Base-by-base conservation (phyloP, 164 flowering plant genomes). In the Dillenia turbinata region DNA sequence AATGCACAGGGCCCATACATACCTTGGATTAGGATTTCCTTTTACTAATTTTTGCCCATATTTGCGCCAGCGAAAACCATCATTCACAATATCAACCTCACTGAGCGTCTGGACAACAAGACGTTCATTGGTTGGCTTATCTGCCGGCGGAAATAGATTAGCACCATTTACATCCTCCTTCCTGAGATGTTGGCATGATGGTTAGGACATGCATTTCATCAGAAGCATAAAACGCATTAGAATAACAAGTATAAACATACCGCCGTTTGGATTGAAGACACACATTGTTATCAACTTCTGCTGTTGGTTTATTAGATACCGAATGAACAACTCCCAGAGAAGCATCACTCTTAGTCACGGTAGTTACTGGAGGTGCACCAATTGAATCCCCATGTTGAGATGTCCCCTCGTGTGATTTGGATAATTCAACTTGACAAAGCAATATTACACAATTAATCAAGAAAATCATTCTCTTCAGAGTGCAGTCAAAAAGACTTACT, bases 21-120 rank as follows among this genome's bases (percentile, higher is more conserved):
- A 85, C 87, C 87, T 79, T n/a, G 87, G 90, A 60, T 85, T 76
- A 9, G 83, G 73, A 74, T 78, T 83, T 56, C 87, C 90, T 77
- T 79, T 85, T n/a, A 85, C 85, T 59, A 81, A 55, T 68, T 83
- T 85, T 73, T 85, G 40, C 40, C 40, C 40, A 33, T 33, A 33
- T 33, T 33, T 33, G 40, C 40, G 40, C 40, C 40, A 33, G 87
- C 90, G 77, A 57, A 71, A 78, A 10, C 85, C 83, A 74, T 85
- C 90, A 72, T 83, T 83, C 43, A 81, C 80, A 54, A 81, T 57
- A 72, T 85, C 90, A 68, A 83, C 81, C 66, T 76, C 84, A 67
- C 85, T 83, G 15, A 49, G 11, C 53, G 84, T 81, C 64, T 81
- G 81, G 66, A 81, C 75, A 69, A 81, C 82, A 59, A 63, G 46